Evolutionary conservation across 2,329 filamentous ascomycete species (phyloP).

Genomic region (Coniochaeta pulveracea): DNA sequence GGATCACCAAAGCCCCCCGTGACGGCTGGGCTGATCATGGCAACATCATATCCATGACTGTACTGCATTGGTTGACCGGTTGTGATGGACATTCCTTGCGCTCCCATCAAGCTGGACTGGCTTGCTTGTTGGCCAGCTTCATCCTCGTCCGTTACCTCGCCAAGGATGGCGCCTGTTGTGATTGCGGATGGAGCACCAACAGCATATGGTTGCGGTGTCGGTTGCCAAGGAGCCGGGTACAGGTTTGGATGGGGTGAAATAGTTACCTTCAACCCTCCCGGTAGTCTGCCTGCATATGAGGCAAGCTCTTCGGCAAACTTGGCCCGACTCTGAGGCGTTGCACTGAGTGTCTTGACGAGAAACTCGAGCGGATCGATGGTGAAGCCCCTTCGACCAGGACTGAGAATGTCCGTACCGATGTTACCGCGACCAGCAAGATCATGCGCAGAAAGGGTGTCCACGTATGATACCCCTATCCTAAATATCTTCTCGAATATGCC

Average conservation of each 20-base stretch:
- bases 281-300: conserved; percentile 27
- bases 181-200: not conserved
- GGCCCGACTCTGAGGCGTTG: conserved; percentile 29
- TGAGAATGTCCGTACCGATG: conserved; percentile 20
- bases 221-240: not conserved
- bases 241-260: conserved; percentile 18
- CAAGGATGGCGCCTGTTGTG: conserved; percentile 6
- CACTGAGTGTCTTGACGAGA: conserved; percentile 30
- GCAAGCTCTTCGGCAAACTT: conserved; percentile 31
- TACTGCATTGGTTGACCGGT: not conserved
- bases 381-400: conserved; percentile 19
- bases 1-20: not conserved
- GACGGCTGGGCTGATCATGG: not conserved
- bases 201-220: not conserved
- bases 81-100: not conserved
- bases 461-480: conserved; percentile 31
- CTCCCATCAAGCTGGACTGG: not conserved
- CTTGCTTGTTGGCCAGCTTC: not conserved
- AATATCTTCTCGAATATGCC: conserved; percentile 39
- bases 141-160: conserved; percentile 6
- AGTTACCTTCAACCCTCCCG: conserved; percentile 22
- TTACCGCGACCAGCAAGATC: conserved; percentile 14
- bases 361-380: conserved; percentile 29
- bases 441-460: conserved; percentile 28
- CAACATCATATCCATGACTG: not conserved